These are phyloP conservation scores for Candida incommunis DNA, from an alignment of 805 yeast genomes.

Conservation along the genomic window DNA sequence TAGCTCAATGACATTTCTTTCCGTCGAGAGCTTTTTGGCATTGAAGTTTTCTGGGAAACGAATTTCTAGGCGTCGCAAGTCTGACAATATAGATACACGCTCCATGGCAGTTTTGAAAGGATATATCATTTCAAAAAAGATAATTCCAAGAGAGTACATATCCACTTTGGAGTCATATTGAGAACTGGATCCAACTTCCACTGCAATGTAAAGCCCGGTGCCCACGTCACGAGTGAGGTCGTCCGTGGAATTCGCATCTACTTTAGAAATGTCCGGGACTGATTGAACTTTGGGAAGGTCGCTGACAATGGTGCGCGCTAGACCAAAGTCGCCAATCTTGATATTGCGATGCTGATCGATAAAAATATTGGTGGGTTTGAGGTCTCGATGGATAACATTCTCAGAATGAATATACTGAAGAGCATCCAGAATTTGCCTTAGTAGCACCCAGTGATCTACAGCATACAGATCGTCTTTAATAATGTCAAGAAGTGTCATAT, in stretches of 20 bases:
- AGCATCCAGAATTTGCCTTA: conserved; percentile 82
- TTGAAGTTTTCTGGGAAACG: conserved; percentile 62
- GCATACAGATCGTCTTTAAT: conserved; percentile 65
- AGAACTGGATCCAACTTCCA: conserved; percentile 20
- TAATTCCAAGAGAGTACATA: conserved; percentile 87
- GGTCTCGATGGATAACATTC: conserved; percentile 89
- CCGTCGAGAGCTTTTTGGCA: conserved; percentile 34
- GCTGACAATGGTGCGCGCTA: conserved; percentile 54
- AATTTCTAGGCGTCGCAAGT: conserved; percentile 42
- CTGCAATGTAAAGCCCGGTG: conserved; percentile 84
- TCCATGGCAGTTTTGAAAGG: conserved; percentile 88
- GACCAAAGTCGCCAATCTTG: conserved; percentile 93
- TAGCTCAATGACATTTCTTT: conserved; percentile 50
- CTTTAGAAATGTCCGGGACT: not conserved
- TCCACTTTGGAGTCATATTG: conserved; percentile 83
- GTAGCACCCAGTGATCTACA: conserved; percentile 78
- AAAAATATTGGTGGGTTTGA: conserved; percentile 91
- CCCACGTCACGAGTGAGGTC: conserved; percentile 90
- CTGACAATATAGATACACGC: conserved; percentile 57
- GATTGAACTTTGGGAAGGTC: conserved; percentile 1
- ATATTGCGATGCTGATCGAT: conserved; percentile 81
- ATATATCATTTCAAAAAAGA: conserved; percentile 90
- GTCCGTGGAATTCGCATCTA: conserved; percentile 28
- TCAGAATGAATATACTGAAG: conserved; percentile 81
- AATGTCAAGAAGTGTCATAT: conserved; percentile 73